Evolutionary conservation across 495 filamentous ascomycete genomes (phyloP), one percentile per base, ranked within the genome.

Genomic region (Penicillium silybi): DNA sequence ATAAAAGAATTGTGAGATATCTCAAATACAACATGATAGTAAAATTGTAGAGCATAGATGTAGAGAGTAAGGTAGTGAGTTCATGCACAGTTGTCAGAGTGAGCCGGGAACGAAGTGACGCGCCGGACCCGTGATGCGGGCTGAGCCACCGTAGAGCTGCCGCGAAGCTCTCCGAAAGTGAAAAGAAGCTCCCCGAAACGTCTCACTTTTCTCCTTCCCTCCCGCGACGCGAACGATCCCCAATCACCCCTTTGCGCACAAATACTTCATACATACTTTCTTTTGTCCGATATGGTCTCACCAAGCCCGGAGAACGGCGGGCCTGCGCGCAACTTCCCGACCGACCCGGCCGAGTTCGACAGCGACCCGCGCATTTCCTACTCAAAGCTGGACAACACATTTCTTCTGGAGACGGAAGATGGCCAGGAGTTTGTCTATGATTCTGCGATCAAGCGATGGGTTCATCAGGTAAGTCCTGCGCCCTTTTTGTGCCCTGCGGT

Each of bases 361-460:
- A 71, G 73, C 49, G 92, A 97, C 64, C 79, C 86, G 19, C 88
- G 92, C 53, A 86, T 97, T 55, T 91, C 89, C 0, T 96, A 84
- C 71, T 93, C 88, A 3, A 87, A 83, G 61, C 71, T 88, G 46
- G 85, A 91, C 67, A 74, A 83, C 53, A 92, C 88, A 61, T 91
- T 85, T 69, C 81, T 92, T 19, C 80, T 95, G 0, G 92, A 96
- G 48, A 84, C 89, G 22, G 89, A 92, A 15, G 84, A 92, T 66
- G 92, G 89, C 18, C 76, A 82, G 44, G 92, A 97, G 62, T 96
- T 84, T 70, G 87, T 90, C 59, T 97, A 81, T 69, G 84, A 93
- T 67, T 73, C 77, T 10, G 78, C 67, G 11, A 62, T 87, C 49
- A 85, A 82, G 73, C 81, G 88, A 70, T 97, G 92, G 92, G 79